A percentile compares a stretch with the other conserved stretches of the same genome.
Evolutionary conservation across 306 rosid genomes (phyloP).

Genomic region (Arachis stenosperma): DNA sequence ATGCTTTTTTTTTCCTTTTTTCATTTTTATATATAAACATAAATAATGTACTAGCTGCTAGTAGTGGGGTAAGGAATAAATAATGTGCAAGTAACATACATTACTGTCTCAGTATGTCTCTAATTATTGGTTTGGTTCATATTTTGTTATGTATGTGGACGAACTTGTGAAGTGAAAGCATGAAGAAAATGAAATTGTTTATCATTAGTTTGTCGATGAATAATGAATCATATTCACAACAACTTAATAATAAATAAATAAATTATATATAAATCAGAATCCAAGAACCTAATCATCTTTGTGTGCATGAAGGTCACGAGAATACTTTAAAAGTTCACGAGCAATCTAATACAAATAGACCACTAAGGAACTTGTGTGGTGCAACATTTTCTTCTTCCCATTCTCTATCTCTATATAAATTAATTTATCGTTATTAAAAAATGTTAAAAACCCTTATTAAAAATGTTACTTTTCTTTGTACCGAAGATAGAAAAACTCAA

Average conservation of each 20-base stretch:
- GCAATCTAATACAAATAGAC: constrained; percentile 56
- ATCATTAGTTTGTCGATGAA: constrained; percentile 30
- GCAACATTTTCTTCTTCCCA: constrained; percentile 10
- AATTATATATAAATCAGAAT: constrained; percentile 22
- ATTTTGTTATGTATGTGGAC: constrained; percentile 12
- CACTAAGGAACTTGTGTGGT: constrained; percentile 50
- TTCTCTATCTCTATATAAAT: constrained; percentile 1
- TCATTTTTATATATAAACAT: too few relatives aligned
- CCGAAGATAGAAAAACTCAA: too few relatives aligned
- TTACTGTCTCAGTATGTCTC: neutral
- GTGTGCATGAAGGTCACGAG: constrained; percentile 63
- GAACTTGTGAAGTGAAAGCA: constrained; percentile 6
- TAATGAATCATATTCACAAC: constrained; percentile 29
- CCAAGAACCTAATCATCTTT: constrained; percentile 38
- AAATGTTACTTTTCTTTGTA: too few relatives aligned
- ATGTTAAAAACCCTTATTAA: too few relatives aligned
- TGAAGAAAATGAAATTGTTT: constrained; percentile 36
- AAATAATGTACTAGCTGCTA: neutral
- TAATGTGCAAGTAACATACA: neutral
- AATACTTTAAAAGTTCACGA: constrained; percentile 59
- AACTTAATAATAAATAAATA: constrained; percentile 38
- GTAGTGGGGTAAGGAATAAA: neutral
- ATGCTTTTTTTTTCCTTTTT: too few relatives aligned
- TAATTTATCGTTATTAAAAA: neutral
- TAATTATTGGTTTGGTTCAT: constrained; percentile 20